Evolutionary conservation across 2,329 filamentous ascomycete species (phyloP).

Genomic region (Sphaerulina populicola): DNA sequence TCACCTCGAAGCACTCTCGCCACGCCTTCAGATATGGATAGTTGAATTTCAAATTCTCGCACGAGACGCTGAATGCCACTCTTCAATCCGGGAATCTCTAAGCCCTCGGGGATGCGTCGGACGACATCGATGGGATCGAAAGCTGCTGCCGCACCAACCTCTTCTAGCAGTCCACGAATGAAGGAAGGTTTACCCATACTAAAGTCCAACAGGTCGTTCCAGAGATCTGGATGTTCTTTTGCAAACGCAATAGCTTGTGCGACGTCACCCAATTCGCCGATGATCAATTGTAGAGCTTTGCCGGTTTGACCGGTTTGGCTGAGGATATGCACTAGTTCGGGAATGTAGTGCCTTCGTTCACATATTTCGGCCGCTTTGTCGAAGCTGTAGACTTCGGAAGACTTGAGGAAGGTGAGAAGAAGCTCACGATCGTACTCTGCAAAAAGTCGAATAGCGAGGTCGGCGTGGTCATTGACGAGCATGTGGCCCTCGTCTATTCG

Average conservation of each 20-base stretch:
- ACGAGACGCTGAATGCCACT: constrained; percentile 86
- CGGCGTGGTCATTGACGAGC: constrained; percentile 73
- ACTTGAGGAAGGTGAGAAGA: constrained; percentile 81
- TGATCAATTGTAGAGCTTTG: constrained; percentile 82
- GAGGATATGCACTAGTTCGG: constrained; percentile 90
- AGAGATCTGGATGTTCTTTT: constrained; percentile 84
- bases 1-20: constrained; percentile 80
- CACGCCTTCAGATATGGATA: constrained; percentile 83
- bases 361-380: constrained; percentile 71
- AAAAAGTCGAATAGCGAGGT: constrained; percentile 78
- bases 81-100: constrained; percentile 83
- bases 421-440: constrained; percentile 70
- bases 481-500: constrained; percentile 49
- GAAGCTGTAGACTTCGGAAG: constrained; percentile 72
- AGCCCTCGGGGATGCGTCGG: constrained; percentile 78
- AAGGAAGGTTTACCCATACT: constrained; percentile 97
- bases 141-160: constrained; percentile 68
- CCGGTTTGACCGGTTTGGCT: constrained; percentile 94
- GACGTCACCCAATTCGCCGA: constrained; percentile 84
- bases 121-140: constrained; percentile 90
- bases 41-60: constrained; percentile 90
- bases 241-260: constrained; percentile 89
- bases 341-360: constrained; percentile 69
- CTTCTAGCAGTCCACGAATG: constrained; percentile 82
- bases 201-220: constrained; percentile 90